Percentiles rank a stretch among this genome's conserved stretches.
phyloP scores from a whole-genome alignment of 2,329 filamentous ascomycete genomes.

The Amylocarpus encephaloides region DNA sequence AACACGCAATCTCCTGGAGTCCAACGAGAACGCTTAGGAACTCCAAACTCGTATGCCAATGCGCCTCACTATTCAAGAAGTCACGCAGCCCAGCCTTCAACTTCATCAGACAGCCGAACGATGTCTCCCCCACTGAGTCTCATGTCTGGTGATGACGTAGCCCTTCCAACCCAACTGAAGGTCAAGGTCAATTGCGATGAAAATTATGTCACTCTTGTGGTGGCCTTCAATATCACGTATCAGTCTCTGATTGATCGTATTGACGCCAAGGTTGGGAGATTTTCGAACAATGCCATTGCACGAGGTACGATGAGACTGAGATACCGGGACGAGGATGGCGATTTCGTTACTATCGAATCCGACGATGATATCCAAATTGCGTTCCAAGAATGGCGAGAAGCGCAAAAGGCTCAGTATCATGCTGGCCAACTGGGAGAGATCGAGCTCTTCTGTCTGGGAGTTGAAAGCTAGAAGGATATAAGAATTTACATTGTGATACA shows the following conservation, averaged over 20 bases:
- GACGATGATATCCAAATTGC: conserved; percentile 96
- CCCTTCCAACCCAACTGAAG: conserved; percentile 71
- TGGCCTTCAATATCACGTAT: conserved; percentile 91
- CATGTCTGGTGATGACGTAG: conserved; percentile 39
- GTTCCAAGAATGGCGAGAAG: conserved; percentile 89
- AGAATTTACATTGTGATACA: neutral
- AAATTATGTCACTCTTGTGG: conserved; percentile 92
- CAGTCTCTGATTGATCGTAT: conserved; percentile 91
- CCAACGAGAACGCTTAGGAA: conserved; percentile 52
- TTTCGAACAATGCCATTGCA: conserved; percentile 77
- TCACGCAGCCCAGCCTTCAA: conserved; percentile 26
- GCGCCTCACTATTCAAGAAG: conserved; percentile 29
- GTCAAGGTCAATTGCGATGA: conserved; percentile 91
- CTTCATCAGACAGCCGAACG: conserved; percentile 32
- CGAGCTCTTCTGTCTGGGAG: conserved; percentile 70
- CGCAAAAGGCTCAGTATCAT: conserved; percentile 53
- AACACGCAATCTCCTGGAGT: conserved; percentile 66
- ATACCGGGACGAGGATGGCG: conserved; percentile 87
- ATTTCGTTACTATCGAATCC: conserved; percentile 87
- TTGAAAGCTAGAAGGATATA: conserved; percentile 23
- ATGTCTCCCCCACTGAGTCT: conserved; percentile 40
- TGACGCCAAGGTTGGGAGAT: conserved; percentile 85
- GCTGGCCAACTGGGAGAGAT: conserved; percentile 79
- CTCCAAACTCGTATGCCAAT: conserved; percentile 33
- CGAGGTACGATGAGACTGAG: conserved; percentile 78